Conservation (phyloP, 768 basidiomycete species). For the Brasilioporus rufonigricans region DNA sequence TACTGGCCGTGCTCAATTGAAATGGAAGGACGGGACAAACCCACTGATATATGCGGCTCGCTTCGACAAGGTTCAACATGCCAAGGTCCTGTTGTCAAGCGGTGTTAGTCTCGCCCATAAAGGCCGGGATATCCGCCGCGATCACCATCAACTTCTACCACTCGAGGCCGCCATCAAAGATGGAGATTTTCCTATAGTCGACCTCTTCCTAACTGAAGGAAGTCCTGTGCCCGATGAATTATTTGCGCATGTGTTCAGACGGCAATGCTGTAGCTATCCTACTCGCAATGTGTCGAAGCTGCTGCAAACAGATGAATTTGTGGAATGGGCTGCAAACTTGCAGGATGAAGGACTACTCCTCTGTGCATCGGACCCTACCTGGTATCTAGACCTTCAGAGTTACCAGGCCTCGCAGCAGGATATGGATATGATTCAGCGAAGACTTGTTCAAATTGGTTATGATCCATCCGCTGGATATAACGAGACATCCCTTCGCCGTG, state of each 20-base stretch:
- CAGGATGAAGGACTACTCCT: too few relatives aligned
- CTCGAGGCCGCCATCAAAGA: background rate
- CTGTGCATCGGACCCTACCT: too few relatives aligned
- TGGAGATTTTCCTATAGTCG: background rate
- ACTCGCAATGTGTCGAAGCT: too few relatives aligned
- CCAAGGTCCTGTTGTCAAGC: too few relatives aligned
- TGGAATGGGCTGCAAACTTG: too few relatives aligned
- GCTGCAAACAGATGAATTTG: too few relatives aligned
- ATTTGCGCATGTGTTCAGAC: background rate
- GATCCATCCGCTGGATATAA: background rate
- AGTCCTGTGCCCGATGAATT: constrained; percentile 1
- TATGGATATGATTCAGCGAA: background rate
- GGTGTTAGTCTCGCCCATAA: background rate
- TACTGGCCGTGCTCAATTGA: too few relatives aligned
- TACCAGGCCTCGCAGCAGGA: background rate
- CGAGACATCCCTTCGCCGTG: background rate
- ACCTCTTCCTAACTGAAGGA: too few relatives aligned
- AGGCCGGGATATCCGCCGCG: background rate
- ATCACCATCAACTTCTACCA: too few relatives aligned
- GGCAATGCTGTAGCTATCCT: background rate
- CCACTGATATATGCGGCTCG: background rate
- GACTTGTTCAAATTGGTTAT: too few relatives aligned
- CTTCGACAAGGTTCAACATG: background rate
- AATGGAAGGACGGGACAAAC: background rate
- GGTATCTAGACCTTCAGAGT: too few relatives aligned